Conservation (phyloP, 2,329 filamentous ascomycete species). For the Bipolaris gigantea region DNA sequence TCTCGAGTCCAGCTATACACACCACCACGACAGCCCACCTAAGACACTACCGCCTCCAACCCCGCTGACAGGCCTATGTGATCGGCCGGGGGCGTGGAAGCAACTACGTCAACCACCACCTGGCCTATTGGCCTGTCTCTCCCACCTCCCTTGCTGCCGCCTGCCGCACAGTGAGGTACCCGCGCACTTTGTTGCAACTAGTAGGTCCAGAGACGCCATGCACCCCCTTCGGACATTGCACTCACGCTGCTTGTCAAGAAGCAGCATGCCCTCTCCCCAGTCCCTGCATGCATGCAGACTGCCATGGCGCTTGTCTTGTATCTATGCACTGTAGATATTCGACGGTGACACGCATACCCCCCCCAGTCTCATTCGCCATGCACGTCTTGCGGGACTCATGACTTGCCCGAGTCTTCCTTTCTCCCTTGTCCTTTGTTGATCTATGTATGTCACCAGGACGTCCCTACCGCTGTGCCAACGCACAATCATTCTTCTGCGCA, state of each 20-base stretch:
- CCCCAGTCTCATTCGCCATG: conserved; percentile 4
- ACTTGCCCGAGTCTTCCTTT: conserved; percentile 16
- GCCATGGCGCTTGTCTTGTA: conserved; percentile 4
- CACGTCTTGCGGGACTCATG: conserved; percentile 7
- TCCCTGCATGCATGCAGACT: conserved; percentile 7
- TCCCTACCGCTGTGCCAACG: conserved; percentile 24
- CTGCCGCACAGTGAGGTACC: conserved; percentile 10
- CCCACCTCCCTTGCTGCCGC: conserved; percentile 12
- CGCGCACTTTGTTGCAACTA: conserved; percentile 7
- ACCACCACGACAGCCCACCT: conserved; percentile 11
- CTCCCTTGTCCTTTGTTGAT: conserved; percentile 13
- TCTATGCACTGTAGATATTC: conserved; percentile 2
- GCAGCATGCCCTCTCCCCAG: conserved; percentile 12
- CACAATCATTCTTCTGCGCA: conserved; percentile 4
- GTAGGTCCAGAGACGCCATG: conserved; percentile 1
- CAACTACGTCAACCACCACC: conserved; percentile 11
- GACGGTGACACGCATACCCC: not conserved
- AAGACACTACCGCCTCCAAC: conserved; percentile 20
- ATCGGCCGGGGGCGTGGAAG: conserved; percentile 24
- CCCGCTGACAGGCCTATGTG: conserved; percentile 27
- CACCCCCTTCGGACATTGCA: conserved; percentile 9
- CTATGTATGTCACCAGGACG: conserved; percentile 6
- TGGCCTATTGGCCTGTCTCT: conserved; percentile 15
- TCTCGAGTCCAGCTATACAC: conserved; percentile 29
- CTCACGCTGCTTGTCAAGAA: not conserved